These are phyloP conservation scores for Crithidia sp. DNA, from an alignment of 208 protist species.

Conservation along the genomic window DNA sequence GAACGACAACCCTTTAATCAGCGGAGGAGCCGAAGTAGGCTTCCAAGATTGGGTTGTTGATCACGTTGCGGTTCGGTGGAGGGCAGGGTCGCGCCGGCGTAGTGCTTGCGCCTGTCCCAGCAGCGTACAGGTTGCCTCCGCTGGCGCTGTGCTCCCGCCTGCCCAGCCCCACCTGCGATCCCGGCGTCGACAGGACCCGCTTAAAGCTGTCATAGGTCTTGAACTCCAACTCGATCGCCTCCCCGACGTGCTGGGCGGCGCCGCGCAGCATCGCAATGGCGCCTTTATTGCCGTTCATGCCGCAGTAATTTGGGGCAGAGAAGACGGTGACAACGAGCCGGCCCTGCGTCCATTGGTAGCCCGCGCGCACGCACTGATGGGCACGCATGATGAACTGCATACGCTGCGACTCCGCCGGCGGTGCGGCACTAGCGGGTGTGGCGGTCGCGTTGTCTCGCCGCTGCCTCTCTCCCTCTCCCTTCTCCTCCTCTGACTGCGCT, in stretches of 20 bases:
- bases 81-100: neutral
- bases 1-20: neutral
- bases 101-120: neutral
- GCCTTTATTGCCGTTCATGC: slow-evolving; percentile 69
- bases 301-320: slow-evolving; percentile 90
- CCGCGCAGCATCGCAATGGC: slow-evolving; percentile 74
- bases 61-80: slow-evolving; percentile 38
- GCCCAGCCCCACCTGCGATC: slow-evolving; percentile 6
- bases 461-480: neutral
- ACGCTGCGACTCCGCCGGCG: slow-evolving; percentile 17
- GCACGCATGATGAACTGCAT: slow-evolving; percentile 95
- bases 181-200: slow-evolving; percentile 9
- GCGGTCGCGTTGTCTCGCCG: neutral
- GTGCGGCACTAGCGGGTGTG: neutral
- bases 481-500: neutral
- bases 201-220: slow-evolving; percentile 60
- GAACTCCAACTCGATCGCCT: slow-evolving; percentile 70
- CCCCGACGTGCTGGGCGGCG: slow-evolving; percentile 36
- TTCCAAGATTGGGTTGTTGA: slow-evolving; percentile 62
- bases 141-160: neutral
- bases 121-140: slow-evolving; percentile 1
- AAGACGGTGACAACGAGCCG: slow-evolving; percentile 75
- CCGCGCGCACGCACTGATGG: slow-evolving; percentile 93
- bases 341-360: slow-evolving; percentile 75
- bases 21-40: slow-evolving; percentile 41